Evolutionary conservation across 208 protist species (phyloP).

Genomic region (Acanthamoeba castellanii): DNA sequence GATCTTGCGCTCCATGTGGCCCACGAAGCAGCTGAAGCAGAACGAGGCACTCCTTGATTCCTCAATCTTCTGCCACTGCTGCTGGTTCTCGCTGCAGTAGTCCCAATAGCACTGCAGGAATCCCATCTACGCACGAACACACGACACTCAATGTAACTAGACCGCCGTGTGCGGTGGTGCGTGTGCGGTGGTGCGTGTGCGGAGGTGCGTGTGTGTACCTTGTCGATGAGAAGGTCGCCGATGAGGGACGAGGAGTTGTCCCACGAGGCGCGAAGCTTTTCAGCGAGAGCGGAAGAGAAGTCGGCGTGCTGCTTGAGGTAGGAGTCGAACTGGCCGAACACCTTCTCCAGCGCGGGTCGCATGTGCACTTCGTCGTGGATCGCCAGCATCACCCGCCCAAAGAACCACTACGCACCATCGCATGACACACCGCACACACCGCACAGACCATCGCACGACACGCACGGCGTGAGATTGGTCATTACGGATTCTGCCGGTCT

Average conservation of each 20-base stretch:
- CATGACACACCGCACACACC: not conserved
- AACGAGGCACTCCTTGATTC: not conserved
- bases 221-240: slow-evolving; percentile 42
- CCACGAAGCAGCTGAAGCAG: not conserved
- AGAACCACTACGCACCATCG: slow-evolving; percentile 47
- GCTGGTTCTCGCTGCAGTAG: not conserved
- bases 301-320: slow-evolving; percentile 22
- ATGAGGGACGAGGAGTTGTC: slow-evolving; percentile 17
- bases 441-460: no score
- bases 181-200: not conserved
- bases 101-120: slow-evolving; percentile 51
- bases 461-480: no score
- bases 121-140: not conserved
- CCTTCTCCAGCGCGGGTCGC: not conserved
- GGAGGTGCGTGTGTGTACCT: not conserved
- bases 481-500: no score
- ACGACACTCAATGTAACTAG: not conserved
- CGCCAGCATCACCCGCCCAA: slow-evolving; percentile 1
- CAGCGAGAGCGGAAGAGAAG: not conserved
- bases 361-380: not conserved
- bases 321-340: slow-evolving; percentile 34
- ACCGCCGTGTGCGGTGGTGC: not conserved
- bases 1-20: not conserved
- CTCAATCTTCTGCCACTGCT: slow-evolving; percentile 17
- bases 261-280: not conserved